phyloP scores from a whole-genome alignment of 345 rosid genomes.

The Lepidium sativum region DNA sequence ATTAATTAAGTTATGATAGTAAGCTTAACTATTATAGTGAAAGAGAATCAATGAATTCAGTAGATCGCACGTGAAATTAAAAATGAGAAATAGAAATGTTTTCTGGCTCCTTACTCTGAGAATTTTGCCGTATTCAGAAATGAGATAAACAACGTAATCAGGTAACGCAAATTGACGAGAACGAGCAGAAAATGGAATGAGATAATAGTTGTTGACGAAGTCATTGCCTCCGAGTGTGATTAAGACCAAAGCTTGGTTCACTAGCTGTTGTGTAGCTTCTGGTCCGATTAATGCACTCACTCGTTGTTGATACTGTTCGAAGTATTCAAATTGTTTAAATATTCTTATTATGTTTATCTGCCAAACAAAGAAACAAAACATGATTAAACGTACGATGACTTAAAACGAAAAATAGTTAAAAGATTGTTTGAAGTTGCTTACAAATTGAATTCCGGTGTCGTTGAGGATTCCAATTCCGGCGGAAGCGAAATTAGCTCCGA shows the following conservation, averaged over 20 bases:
- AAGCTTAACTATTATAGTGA: no score
- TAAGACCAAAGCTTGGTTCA: conserved; percentile 58
- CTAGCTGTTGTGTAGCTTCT: conserved; percentile 41
- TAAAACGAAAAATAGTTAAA: no score
- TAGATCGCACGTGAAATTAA: neutral
- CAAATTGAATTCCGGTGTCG: conserved; percentile 79
- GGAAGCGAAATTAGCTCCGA: conserved; percentile 90
- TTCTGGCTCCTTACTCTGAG: conserved; percentile 34
- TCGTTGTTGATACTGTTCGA: conserved; percentile 61
- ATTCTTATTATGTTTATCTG: conserved; percentile 81
- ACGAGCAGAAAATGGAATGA: conserved; percentile 77
- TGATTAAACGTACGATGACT: neutral
- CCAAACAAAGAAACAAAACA: neutral
- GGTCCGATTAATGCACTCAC: conserved; percentile 51
- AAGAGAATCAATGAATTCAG: neutral
- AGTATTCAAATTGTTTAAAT: conserved; percentile 44
- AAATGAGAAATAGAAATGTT: neutral
- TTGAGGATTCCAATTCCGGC: conserved; percentile 90
- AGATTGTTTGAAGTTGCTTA: conserved; percentile 16
- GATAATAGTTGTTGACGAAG: conserved; percentile 83
- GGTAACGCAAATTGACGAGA: conserved; percentile 71
- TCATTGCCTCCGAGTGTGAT: conserved; percentile 91
- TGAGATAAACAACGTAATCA: conserved; percentile 52
- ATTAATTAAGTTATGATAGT: no score
- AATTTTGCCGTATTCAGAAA: conserved; percentile 71